phyloP scores from a whole-genome alignment of 1,284 basidiomycete genomes.

The Moniliophthora roreri region DNA sequence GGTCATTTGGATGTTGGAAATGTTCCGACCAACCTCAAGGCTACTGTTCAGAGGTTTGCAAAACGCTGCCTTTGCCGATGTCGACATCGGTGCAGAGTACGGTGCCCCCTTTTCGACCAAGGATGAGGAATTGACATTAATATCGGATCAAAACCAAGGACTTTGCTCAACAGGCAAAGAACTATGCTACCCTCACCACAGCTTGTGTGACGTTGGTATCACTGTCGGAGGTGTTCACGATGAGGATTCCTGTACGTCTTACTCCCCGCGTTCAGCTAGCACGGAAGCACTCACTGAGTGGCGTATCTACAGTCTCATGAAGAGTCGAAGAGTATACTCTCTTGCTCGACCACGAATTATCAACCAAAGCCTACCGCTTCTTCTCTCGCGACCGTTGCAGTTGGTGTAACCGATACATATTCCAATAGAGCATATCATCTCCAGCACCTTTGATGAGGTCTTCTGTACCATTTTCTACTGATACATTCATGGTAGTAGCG shows the following conservation, averaged over 20 bases:
- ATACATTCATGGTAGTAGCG: no score
- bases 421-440: no score
- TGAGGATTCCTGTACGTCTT: background rate
- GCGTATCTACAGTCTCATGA: background rate
- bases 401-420: no score
- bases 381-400: background rate
- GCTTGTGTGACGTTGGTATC: constrained; percentile 19
- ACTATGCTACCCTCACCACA: constrained; percentile 21
- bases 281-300: background rate
- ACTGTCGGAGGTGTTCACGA: constrained; percentile 4
- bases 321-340: background rate
- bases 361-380: background rate
- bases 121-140: no score
- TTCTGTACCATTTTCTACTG: no score
- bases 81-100: constrained; percentile 15
- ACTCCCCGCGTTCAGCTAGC: background rate
- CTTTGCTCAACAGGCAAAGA: constrained; percentile 15
- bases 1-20: constrained; percentile 6
- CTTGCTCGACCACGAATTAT: background rate
- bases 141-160: background rate
- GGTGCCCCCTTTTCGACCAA: no score
- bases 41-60: constrained; percentile 8
- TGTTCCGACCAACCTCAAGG: constrained; percentile 2
- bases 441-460: no score
- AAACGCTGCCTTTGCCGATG: constrained; percentile 19